phyloP scores from a whole-genome alignment of 1,284 basidiomycete genomes.

The Irpex sp. region DNA sequence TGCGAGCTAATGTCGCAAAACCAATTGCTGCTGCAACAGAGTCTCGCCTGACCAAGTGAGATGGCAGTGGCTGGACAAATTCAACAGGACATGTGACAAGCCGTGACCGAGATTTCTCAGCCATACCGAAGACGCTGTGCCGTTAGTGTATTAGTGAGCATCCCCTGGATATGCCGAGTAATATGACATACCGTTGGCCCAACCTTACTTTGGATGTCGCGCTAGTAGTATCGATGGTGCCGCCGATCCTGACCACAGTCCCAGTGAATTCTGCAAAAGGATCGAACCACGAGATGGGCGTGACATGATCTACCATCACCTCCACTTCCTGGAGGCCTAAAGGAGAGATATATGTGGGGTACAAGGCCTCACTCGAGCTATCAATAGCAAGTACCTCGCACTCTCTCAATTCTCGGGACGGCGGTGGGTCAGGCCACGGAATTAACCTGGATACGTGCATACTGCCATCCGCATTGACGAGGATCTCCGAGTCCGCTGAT shows the following conservation, averaged over 20 bases:
- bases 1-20: background rate
- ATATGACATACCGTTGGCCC: background rate
- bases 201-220: background rate
- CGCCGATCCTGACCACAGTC: constrained; percentile 1
- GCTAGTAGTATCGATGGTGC: background rate
- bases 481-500: constrained; percentile 14
- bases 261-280: constrained; percentile 14
- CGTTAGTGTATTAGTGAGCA: background rate
- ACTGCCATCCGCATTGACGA: constrained; percentile 9
- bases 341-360: constrained; percentile 12
- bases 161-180: background rate
- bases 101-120: background rate
- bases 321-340: constrained; percentile 15
- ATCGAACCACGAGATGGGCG: constrained; percentile 11
- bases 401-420: constrained; percentile 1
- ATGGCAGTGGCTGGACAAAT: background rate
- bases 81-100: background rate
- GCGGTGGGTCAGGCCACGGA: constrained; percentile 1
- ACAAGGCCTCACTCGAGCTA: constrained; percentile 4
- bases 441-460: constrained; percentile 15
- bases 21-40: constrained; percentile 4
- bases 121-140: constrained; percentile 8
- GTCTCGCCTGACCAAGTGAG: background rate
- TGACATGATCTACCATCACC: constrained; percentile 10
- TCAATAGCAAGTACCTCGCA: constrained; percentile 5